Evolutionary conservation across 1,284 basidiomycete genomes (phyloP), one percentile per base, ranked within the genome.

Genomic region (Volvariella surrecta): DNA sequence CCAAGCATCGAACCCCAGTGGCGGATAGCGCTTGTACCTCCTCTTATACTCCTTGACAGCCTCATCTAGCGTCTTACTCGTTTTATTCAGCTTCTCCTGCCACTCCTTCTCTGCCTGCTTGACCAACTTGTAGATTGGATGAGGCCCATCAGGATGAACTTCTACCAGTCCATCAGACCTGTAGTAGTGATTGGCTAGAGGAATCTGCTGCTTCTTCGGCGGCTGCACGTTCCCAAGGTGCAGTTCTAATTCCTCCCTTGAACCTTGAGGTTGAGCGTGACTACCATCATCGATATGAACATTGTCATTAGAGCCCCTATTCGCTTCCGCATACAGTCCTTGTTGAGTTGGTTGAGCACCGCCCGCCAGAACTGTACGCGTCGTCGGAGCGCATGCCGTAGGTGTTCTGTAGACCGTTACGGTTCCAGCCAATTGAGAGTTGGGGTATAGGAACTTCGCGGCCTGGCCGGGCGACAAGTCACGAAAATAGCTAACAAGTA

Each of bases 101-200:
- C 79, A 82, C 10, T 58, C 57, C 6, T 56, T 51, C 44, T 75
- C 64, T 0, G 73, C 72, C 32, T 61, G 61, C 30, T 58, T 51
- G 38, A 81, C 74, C 21, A 82, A 61, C 46, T 73, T 68, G 52
- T 63, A 67, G 37, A 79, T 73, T 1, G 76, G 76, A 52, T 79
- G 76, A 10, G 54, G 49, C 3, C 61, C 66, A 22, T 52, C 43
- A 16, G 64, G 59, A 40, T 68, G 64, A 42, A 68, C 61, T 31
- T 62, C 56, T 4, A 70, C 49, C 3, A 70, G 51, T 7, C 67
- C 67, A 40, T 66, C 58, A 4, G 54, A 40, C 11, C 54, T 56
- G 46, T 60, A 66, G 1, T 46, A 49, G 45, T 66, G 66, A 19
- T 42, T 35, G 32, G 38, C 47, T 24, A 48, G 24, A 6, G 47